These are phyloP conservation scores for Cicer chorassanicum DNA, from an alignment of 306 rosid species.

Conservation along the genomic window DNA sequence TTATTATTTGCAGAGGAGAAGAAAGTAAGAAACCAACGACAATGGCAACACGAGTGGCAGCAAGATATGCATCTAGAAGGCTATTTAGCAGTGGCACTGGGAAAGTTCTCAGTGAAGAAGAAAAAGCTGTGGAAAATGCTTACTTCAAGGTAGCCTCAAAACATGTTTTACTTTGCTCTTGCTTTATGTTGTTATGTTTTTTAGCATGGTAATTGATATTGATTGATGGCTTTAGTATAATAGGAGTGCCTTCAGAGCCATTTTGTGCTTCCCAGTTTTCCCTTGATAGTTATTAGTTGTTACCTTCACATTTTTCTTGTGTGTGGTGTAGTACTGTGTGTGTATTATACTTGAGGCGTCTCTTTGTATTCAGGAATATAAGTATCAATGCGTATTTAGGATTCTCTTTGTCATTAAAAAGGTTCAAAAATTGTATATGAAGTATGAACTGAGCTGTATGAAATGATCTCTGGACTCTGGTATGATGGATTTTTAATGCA, in stretches of 20 bases:
- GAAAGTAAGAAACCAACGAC: not conserved
- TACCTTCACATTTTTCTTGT: constrained; percentile 18
- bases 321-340: not conserved
- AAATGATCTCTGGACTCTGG: not conserved
- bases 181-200: constrained; percentile 8
- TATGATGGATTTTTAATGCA: not conserved
- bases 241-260: not conserved
- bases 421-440: not conserved
- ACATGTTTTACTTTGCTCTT: not conserved
- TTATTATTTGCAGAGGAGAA: constrained; percentile 44
- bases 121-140: constrained; percentile 76
- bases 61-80: constrained; percentile 70
- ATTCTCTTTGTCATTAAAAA: constrained; percentile 17
- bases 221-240: not conserved
- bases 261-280: not conserved
- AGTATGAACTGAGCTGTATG: constrained; percentile 4
- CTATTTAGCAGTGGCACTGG: constrained; percentile 78
- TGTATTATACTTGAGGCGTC: constrained; percentile 11
- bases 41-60: constrained; percentile 72
- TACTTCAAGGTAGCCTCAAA: constrained; percentile 67
- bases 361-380: constrained; percentile 4
- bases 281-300: not conserved
- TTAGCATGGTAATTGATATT: not conserved
- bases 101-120: constrained; percentile 84
- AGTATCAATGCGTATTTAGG: not conserved